Percentiles rank a stretch among this genome's conserved stretches.
Evolutionary conservation across 164 flowering plant species (phyloP).

Genomic region (Vitis labrusca): DNA sequence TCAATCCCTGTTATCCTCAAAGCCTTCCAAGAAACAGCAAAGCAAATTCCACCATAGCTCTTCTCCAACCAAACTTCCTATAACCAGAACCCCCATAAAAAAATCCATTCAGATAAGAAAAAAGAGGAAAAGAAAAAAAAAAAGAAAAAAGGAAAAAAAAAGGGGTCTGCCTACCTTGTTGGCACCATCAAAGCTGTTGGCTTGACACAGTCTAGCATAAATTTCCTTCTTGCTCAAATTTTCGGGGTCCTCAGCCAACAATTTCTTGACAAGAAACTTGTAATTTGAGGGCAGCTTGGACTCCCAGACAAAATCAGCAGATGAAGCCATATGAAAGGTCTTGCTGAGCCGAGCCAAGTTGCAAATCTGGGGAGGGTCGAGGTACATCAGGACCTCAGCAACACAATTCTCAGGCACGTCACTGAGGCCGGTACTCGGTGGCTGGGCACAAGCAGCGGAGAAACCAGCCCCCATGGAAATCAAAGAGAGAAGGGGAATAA

Average conservation of each 20-base stretch:
- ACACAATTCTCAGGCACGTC: conserved; percentile 49
- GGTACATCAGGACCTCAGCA: conserved; percentile 23
- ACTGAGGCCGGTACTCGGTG: conserved; percentile 21
- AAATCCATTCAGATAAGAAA: neutral
- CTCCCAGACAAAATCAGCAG: conserved; percentile 48
- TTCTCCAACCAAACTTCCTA: conserved; percentile 58
- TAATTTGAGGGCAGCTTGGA: conserved; percentile 45
- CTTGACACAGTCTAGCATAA: conserved; percentile 33
- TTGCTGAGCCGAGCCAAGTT: conserved; percentile 32
- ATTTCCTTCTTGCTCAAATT: conserved; percentile 32
- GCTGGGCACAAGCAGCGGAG: conserved; percentile 8
- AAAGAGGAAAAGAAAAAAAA: neutral
- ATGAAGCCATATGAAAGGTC: conserved; percentile 40
- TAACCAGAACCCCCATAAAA: conserved; percentile 1
- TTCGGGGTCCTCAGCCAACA: conserved; percentile 13
- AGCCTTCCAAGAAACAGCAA: conserved; percentile 43
- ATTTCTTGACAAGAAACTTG: conserved; percentile 22
- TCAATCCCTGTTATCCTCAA: conserved; percentile 53
- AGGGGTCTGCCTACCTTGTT: conserved; percentile 48
- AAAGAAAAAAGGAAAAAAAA: conserved; percentile 1
- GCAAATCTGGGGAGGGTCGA: conserved; percentile 50
- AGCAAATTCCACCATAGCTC: conserved; percentile 33
- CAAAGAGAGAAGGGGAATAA: neutral
- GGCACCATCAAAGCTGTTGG: conserved; percentile 51
- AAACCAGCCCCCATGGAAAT: conserved; percentile 26